These are phyloP conservation scores for Triticum turgidum DNA, from an alignment of 176 grass and related monocot species.

Conservation along the genomic window DNA sequence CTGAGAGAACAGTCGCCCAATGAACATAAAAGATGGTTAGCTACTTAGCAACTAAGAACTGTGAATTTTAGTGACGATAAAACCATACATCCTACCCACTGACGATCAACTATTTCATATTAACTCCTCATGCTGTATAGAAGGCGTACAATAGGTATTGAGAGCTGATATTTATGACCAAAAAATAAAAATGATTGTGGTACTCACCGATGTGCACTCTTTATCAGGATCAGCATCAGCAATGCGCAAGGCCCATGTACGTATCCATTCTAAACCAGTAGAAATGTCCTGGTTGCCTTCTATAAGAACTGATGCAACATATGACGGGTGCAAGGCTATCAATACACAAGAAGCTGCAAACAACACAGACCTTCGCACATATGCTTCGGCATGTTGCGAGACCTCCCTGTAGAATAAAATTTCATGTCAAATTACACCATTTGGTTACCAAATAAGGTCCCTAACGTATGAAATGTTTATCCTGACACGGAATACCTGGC, in stretches of 20 bases:
- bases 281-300: slow-evolving; percentile 81
- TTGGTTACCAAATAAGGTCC: not conserved
- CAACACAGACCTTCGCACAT: slow-evolving; percentile 84
- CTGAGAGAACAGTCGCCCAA: not conserved
- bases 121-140: not conserved
- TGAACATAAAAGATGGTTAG: not conserved
- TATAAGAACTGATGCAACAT: slow-evolving; percentile 79
- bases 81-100: too few species aligned
- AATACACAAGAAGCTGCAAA: slow-evolving; percentile 93
- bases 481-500: slow-evolving; percentile 55
- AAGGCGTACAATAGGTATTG: not conserved
- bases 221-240: slow-evolving; percentile 82
- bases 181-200: not conserved
- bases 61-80: not conserved
- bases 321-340: slow-evolving; percentile 81
- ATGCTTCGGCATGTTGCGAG: slow-evolving; percentile 83
- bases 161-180: slow-evolving; percentile 8
- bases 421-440: not conserved
- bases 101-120: not conserved
- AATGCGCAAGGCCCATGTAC: slow-evolving; percentile 69
- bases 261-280: slow-evolving; percentile 86
- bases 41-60: not conserved
- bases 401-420: slow-evolving; percentile 55
- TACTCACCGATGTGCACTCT: slow-evolving; percentile 83
- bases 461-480: slow-evolving; percentile 18